Percentiles rank a stretch among this genome's conserved stretches.
Conservation (phyloP, 495 filamentous ascomycete species). For the Penicillium longicatenatum region DNA sequence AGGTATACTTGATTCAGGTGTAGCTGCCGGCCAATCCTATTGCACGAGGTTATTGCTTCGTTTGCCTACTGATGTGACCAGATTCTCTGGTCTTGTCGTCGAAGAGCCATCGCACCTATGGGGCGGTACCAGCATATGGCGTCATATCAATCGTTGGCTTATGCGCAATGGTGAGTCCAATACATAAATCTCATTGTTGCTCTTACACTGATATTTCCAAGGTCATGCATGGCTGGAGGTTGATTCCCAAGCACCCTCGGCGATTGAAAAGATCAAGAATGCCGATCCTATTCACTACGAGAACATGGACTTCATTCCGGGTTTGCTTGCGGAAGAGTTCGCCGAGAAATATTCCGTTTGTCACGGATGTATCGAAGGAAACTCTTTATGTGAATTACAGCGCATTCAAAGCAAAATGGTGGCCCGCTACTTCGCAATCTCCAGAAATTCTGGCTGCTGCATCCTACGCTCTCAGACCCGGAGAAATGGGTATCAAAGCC, state of each 20-base stretch:
- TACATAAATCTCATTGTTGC: background rate
- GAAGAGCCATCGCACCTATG: conserved; percentile 13
- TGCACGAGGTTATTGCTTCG: conserved; percentile 17
- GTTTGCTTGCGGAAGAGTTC: conserved; percentile 4
- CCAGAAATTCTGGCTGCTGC: conserved; percentile 15
- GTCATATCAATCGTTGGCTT: conserved; percentile 11
- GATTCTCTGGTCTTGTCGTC: conserved; percentile 15
- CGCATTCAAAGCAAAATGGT: conserved; percentile 12
- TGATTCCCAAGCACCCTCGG: conserved; percentile 14
- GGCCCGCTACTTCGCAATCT: conserved; percentile 12
- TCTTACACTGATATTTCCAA: background rate
- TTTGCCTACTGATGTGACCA: conserved; percentile 3
- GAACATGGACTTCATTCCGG: conserved; percentile 8
- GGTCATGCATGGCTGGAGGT: conserved; percentile 16
- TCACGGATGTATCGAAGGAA: background rate
- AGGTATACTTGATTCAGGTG: conserved; percentile 13
- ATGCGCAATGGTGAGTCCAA: conserved; percentile 15
- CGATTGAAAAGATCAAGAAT: conserved; percentile 11
- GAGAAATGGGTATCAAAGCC: conserved; percentile 3
- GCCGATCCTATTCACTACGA: conserved; percentile 9
- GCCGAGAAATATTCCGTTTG: background rate
- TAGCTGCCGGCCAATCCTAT: conserved; percentile 1
- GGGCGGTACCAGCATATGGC: conserved; percentile 15
- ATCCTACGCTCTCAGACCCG: conserved; percentile 6
- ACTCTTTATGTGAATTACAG: conserved; percentile 6